phyloP scores from a whole-genome alignment of 2,329 filamentous ascomycete species.

The Tolypocladium sp. region DNA sequence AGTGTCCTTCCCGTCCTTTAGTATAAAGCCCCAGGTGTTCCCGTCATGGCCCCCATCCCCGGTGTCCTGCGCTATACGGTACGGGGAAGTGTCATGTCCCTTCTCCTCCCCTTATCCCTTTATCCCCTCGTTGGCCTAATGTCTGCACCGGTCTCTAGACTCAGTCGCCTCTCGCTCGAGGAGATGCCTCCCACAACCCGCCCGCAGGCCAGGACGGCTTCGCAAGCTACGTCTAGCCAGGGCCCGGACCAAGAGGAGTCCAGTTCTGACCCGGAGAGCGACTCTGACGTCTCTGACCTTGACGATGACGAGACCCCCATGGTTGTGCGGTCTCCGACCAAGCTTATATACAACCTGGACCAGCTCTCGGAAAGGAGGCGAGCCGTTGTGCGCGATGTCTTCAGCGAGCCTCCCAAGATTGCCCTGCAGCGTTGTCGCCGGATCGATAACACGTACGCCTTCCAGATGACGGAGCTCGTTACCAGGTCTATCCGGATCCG shows the following conservation, averaged over 20 bases:
- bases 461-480: slow-evolving; percentile 45
- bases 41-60: not conserved
- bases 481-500: slow-evolving; percentile 43
- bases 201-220: slow-evolving; percentile 7
- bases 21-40: not conserved
- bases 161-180: slow-evolving; percentile 19
- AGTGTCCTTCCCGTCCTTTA: not conserved
- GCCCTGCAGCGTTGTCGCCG: slow-evolving; percentile 39
- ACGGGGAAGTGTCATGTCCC: not conserved
- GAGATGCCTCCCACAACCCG: slow-evolving; percentile 17
- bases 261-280: slow-evolving; percentile 16
- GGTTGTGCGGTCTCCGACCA: slow-evolving; percentile 27
- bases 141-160: slow-evolving; percentile 14
- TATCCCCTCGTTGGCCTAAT: slow-evolving; percentile 7
- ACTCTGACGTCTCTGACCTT: slow-evolving; percentile 20
- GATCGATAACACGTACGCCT: slow-evolving; percentile 40
- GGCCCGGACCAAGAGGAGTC: slow-evolving; percentile 11
- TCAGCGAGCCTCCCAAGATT: slow-evolving; percentile 39
- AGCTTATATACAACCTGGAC: slow-evolving; percentile 31
- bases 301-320: slow-evolving; percentile 22
- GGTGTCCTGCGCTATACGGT: not conserved
- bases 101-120: not conserved
- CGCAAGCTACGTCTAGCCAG: slow-evolving; percentile 2
- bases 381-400: slow-evolving; percentile 31
- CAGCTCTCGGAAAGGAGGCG: slow-evolving; percentile 26